Evolutionary conservation across 1,139 yeast species (phyloP).

Genomic region (Scheffersomyces stambukii): DNA sequence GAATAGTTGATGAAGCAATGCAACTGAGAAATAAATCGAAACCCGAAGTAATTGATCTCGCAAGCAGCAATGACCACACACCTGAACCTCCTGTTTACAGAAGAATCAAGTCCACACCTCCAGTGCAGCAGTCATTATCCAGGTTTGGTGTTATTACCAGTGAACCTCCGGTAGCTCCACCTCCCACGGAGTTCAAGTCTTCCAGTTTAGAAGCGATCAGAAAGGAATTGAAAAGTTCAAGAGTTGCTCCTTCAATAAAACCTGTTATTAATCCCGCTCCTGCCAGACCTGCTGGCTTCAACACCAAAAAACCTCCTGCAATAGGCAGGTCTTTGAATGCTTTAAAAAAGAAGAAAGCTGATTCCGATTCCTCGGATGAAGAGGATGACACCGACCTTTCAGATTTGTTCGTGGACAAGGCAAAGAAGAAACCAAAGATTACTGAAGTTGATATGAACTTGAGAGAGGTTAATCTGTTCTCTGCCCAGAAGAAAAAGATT

Average conservation of each 20-base stretch:
- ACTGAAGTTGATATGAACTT: slow-evolving; percentile 39
- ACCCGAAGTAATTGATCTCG: slow-evolving; percentile 5
- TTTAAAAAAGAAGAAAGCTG: slow-evolving; percentile 25
- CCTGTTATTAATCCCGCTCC: slow-evolving; percentile 53
- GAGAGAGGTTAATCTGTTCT: slow-evolving; percentile 21
- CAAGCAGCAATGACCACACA: slow-evolving; percentile 4
- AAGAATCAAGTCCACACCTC: slow-evolving; percentile 4
- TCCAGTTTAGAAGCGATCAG: slow-evolving; percentile 39
- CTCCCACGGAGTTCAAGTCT: slow-evolving; percentile 32
- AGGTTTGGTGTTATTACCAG: slow-evolving; percentile 42
- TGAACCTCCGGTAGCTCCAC: slow-evolving; percentile 37
- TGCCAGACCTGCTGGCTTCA: slow-evolving; percentile 82
- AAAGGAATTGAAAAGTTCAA: slow-evolving; percentile 27
- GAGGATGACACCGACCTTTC: slow-evolving; percentile 35
- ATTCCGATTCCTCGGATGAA: slow-evolving; percentile 33
- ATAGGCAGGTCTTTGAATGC: slow-evolving; percentile 36
- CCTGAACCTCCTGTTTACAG: slow-evolving; percentile 7
- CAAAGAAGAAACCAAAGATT: slow-evolving; percentile 29
- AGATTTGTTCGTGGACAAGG: slow-evolving; percentile 38
- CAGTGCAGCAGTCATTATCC: slow-evolving; percentile 46
- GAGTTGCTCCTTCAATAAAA: slow-evolving; percentile 13
- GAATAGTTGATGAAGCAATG: slow-evolving; percentile 45
- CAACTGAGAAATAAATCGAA: too few species aligned
- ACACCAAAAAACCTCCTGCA: slow-evolving; percentile 27
- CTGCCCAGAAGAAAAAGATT: slow-evolving; percentile 12